Evolutionary conservation across 441 rosid genomes (phyloP).

Genomic region (Brassica balearica): DNA sequence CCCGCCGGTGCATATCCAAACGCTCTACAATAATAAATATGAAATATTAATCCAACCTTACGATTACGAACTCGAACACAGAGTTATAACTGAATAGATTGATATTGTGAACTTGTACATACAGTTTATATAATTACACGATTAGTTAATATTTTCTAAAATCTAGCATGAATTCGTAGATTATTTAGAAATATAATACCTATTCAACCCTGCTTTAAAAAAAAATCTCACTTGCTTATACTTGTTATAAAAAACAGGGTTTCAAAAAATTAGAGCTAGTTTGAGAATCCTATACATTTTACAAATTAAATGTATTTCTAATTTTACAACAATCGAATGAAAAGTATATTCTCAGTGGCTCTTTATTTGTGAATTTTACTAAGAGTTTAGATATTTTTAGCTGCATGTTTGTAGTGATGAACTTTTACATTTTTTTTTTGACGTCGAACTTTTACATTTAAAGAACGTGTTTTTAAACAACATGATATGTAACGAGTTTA

Average conservation of each 20-base stretch:
- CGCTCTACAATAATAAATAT: neutral
- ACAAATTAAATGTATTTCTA: no score
- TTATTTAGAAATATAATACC: neutral
- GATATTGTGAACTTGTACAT: neutral
- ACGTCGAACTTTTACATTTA: no score
- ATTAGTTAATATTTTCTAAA: neutral
- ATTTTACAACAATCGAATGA: no score
- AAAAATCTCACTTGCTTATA: neutral
- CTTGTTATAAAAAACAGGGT: neutral
- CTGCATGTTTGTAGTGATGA: no score
- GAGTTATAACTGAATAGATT: neutral
- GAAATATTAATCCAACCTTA: neutral
- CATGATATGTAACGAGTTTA: neutral
- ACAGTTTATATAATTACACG: neutral
- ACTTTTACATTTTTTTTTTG: no score
- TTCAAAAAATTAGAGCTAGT: neutral
- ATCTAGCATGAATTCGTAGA: neutral
- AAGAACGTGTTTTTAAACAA: neutral
- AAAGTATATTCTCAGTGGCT: no score
- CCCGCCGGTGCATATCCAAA: neutral
- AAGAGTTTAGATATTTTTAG: no score
- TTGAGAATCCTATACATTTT: no score
- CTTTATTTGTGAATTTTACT: no score
- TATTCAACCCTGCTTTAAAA: neutral
- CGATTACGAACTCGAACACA: neutral